phyloP scores from a whole-genome alignment of 495 filamentous ascomycete genomes.

The Lophiotrema nucula region DNA sequence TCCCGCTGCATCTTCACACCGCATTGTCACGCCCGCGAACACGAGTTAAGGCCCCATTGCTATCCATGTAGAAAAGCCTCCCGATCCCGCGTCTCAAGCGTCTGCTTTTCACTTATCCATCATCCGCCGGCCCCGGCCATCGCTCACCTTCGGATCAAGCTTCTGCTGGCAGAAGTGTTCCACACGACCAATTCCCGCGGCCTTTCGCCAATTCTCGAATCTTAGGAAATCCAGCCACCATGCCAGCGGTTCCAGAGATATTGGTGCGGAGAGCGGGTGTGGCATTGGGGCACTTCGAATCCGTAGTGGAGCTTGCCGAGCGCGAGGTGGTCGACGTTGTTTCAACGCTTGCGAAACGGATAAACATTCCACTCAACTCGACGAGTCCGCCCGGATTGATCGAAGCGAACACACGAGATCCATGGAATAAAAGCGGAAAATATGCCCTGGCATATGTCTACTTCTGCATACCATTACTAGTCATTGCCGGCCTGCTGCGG shows the following conservation, averaged over 20 bases:
- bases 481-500: slow-evolving; percentile 61
- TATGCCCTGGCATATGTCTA: slow-evolving; percentile 88
- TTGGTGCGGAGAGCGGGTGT: slow-evolving; percentile 35
- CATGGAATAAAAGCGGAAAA: slow-evolving; percentile 77
- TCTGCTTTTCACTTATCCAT: slow-evolving; percentile 2
- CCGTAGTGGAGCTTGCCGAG: slow-evolving; percentile 29
- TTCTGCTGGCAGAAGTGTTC: slow-evolving; percentile 37
- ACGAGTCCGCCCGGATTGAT: slow-evolving; percentile 68
- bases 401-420: slow-evolving; percentile 72
- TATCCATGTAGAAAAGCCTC: slow-evolving; percentile 28
- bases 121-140: slow-evolving; percentile 4
- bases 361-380: slow-evolving; percentile 64
- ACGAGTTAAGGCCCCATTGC: slow-evolving; percentile 1
- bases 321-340: slow-evolving; percentile 30
- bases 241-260: slow-evolving; percentile 38
- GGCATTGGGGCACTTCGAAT: slow-evolving; percentile 32
- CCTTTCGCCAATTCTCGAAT: slow-evolving; percentile 8
- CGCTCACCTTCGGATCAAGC: slow-evolving; percentile 5
- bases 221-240: slow-evolving; percentile 6
- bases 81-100: not conserved
- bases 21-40: slow-evolving; percentile 16
- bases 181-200: slow-evolving; percentile 3
- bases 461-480: slow-evolving; percentile 70
- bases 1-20: slow-evolving; percentile 25
- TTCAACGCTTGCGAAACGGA: slow-evolving; percentile 62